phyloP scores from a whole-genome alignment of 768 basidiomycete species.

The Lactarius vividus region DNA sequence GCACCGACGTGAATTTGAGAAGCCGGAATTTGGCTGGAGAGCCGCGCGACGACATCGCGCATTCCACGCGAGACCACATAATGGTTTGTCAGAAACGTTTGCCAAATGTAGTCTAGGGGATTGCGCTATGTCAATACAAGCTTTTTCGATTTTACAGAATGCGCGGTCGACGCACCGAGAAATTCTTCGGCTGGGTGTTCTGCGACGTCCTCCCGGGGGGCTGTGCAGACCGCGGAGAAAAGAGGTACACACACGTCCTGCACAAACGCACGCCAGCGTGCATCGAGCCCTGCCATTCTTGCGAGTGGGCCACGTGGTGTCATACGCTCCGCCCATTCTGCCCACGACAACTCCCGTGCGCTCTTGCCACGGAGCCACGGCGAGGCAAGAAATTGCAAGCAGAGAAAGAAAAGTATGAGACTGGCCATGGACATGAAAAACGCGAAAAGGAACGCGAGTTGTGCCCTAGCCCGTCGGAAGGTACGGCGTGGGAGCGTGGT shows the following conservation, averaged over 20 bases:
- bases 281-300: slow-evolving; percentile 46
- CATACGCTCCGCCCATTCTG: slow-evolving; percentile 45
- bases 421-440: slow-evolving; percentile 45
- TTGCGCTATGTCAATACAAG: neutral
- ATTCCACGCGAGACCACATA: slow-evolving; percentile 63
- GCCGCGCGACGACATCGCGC: slow-evolving; percentile 52
- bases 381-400: slow-evolving; percentile 34
- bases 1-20: slow-evolving; percentile 55
- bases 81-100: slow-evolving; percentile 64
- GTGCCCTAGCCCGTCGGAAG: slow-evolving; percentile 1
- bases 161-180: slow-evolving; percentile 46
- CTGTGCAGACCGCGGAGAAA: slow-evolving; percentile 73
- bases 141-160: neutral
- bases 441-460: slow-evolving; percentile 33
- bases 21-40: slow-evolving; percentile 41
- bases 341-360: slow-evolving; percentile 42
- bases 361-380: slow-evolving; percentile 29
- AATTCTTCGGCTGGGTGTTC: slow-evolving; percentile 62
- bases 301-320: slow-evolving; percentile 44
- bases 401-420: slow-evolving; percentile 34
- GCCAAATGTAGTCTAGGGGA: slow-evolving; percentile 58
- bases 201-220: slow-evolving; percentile 51
- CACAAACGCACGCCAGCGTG: slow-evolving; percentile 51
- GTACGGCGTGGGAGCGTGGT: slow-evolving; percentile 29
- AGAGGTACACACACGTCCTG: slow-evolving; percentile 55